These are phyloP conservation scores for Botrytis fragariae DNA, from an alignment of 2,329 filamentous ascomycete genomes.

Conservation along the genomic window DNA sequence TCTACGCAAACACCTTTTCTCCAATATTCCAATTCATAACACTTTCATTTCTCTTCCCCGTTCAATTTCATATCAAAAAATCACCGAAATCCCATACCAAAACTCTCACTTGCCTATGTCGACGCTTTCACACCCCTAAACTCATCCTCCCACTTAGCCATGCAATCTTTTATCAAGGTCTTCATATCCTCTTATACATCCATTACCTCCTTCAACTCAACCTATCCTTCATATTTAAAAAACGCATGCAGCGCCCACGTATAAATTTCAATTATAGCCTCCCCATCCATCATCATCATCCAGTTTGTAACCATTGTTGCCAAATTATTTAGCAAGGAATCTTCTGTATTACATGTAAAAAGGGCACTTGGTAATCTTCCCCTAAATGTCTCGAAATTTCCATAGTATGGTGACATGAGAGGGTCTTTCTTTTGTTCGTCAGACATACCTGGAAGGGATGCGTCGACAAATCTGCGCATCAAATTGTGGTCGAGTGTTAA, in stretches of 20 bases:
- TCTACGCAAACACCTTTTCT: background rate
- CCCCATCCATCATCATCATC: conserved; percentile 49
- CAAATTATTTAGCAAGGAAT: conserved; percentile 52
- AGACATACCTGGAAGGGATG: conserved; percentile 45
- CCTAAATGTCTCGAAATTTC: conserved; percentile 41
- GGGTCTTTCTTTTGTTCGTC: conserved; percentile 44
- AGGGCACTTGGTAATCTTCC: conserved; percentile 50
- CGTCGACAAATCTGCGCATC: conserved; percentile 47
- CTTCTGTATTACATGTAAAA: conserved; percentile 54
- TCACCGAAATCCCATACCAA: background rate
- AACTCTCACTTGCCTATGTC: too few relatives aligned
- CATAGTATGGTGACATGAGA: conserved; percentile 50
- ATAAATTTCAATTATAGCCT: conserved; percentile 52
- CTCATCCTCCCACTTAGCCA: conserved; percentile 8
- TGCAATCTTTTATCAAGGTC: conserved; percentile 24
- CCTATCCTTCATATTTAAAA: conserved; percentile 29
- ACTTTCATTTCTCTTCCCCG: background rate
- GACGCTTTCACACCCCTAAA: rapidly evolving
- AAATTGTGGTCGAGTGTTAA: conserved; percentile 46
- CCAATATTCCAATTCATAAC: background rate
- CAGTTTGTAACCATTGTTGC: conserved; percentile 55
- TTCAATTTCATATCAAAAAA: too few relatives aligned
- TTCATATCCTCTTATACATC: conserved; percentile 27
- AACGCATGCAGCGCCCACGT: conserved; percentile 56
- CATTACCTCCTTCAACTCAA: conserved; percentile 27